phyloP scores from a whole-genome alignment of 495 filamentous ascomycete species.

The Darksidea phi region DNA sequence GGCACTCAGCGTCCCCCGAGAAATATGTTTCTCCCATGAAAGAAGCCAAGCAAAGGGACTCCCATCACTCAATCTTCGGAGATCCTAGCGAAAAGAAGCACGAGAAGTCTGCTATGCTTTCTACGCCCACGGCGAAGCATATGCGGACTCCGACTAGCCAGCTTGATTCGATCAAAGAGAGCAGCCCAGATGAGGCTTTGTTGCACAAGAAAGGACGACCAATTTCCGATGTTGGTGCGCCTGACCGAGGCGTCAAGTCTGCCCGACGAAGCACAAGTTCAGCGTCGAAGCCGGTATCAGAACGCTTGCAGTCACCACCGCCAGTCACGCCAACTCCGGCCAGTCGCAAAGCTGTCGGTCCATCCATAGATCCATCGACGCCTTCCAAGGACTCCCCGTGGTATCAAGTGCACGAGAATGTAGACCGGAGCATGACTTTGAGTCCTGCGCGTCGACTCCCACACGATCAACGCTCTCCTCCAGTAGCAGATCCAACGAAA shows the following conservation, averaged over 20 bases:
- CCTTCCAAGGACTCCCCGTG: conserved; percentile 38
- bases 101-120: conserved; percentile 4
- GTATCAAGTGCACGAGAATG: conserved; percentile 44
- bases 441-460: conserved; percentile 35
- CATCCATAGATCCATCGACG: conserved; percentile 6
- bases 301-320: conserved; percentile 37
- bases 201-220: conserved; percentile 43
- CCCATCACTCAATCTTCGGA: conserved; percentile 29
- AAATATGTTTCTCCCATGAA: conserved; percentile 7
- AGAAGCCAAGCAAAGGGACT: conserved; percentile 10
- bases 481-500: conserved; percentile 34
- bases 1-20: background rate
- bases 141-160: conserved; percentile 23
- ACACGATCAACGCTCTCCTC: conserved; percentile 26
- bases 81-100: conserved; percentile 15
- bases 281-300: conserved; percentile 23
- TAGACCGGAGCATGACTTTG: conserved; percentile 36
- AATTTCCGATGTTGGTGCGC: conserved; percentile 39
- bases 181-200: conserved; percentile 42
- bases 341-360: conserved; percentile 11
- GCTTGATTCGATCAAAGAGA: conserved; percentile 47
- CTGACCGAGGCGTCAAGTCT: conserved; percentile 41
- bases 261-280: conserved; percentile 33
- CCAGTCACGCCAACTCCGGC: conserved; percentile 23
- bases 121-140: conserved; percentile 32